Conservation (phyloP, 768 basidiomycete genomes). For the Termitomyces sp. region DNA sequence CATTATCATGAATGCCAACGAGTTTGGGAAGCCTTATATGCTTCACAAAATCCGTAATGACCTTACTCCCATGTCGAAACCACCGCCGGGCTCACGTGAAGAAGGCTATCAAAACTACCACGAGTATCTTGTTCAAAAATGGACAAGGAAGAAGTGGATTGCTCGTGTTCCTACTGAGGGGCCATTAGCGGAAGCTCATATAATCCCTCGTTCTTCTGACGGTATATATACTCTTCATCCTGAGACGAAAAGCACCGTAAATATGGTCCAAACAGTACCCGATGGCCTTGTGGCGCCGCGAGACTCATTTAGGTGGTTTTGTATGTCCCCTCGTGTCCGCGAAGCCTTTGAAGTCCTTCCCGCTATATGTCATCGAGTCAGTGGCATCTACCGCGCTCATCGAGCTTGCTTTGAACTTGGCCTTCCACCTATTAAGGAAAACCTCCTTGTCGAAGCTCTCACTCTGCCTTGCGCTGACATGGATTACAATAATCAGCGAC, state of each 20-base stretch:
- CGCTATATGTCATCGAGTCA: constrained; percentile 59
- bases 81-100: constrained; percentile 46
- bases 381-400: constrained; percentile 56
- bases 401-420: constrained; percentile 46
- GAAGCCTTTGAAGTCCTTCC: constrained; percentile 57
- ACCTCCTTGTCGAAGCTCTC: constrained; percentile 65
- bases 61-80: constrained; percentile 57
- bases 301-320: constrained; percentile 48
- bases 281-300: constrained; percentile 30
- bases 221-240: constrained; percentile 30
- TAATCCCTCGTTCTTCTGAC: constrained; percentile 34
- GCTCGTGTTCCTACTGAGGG: constrained; percentile 48
- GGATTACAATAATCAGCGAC: constrained; percentile 74
- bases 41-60: constrained; percentile 59
- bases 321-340: constrained; percentile 44
- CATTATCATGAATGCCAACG: constrained; percentile 49
- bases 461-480: constrained; percentile 63
- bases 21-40: constrained; percentile 49
- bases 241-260: not conserved
- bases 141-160: constrained; percentile 39
- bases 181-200: constrained; percentile 52
- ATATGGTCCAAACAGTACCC: constrained; percentile 15
- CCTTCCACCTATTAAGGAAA: constrained; percentile 53
- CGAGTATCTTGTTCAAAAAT: constrained; percentile 54
- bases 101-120: constrained; percentile 42